Percentiles rank a stretch among this genome's conserved stretches.
Evolutionary conservation across 108 stramenopile species (phyloP).

Genomic region (Parmales sp.): DNA sequence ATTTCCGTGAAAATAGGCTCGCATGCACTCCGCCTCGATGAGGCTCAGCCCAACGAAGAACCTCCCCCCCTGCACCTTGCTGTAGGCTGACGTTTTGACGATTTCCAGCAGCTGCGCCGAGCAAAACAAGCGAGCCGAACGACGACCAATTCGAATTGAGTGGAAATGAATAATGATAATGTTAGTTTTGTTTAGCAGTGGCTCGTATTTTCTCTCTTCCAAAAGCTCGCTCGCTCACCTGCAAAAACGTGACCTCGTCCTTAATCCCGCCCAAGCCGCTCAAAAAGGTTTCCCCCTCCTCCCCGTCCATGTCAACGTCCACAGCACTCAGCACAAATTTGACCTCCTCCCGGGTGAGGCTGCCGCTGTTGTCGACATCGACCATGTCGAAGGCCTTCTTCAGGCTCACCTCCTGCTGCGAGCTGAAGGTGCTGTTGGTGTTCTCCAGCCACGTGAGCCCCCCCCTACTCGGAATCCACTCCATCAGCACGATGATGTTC

Average conservation of each 20-base stretch:
- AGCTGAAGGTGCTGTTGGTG: constrained; percentile 60
- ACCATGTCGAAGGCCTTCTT: constrained; percentile 73
- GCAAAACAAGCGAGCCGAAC: constrained; percentile 23
- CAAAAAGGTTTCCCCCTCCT: constrained; percentile 62
- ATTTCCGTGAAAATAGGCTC: constrained; percentile 73
- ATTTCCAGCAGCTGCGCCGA: constrained; percentile 78
- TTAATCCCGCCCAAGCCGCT: constrained; percentile 21
- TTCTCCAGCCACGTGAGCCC: not conserved
- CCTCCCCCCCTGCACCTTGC: constrained; percentile 83
- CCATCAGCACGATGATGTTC: constrained; percentile 93
- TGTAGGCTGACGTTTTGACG: constrained; percentile 68
- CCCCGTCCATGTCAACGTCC: constrained; percentile 83
- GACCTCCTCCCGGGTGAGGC: constrained; percentile 74
- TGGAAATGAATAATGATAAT: not conserved
- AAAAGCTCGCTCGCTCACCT: no score
- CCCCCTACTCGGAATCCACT: constrained; percentile 47
- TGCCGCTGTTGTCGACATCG: constrained; percentile 65
- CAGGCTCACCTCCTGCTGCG: constrained; percentile 75
- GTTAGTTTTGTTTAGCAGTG: no score
- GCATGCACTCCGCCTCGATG: constrained; percentile 89
- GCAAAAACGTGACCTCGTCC: no score
- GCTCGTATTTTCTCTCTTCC: no score
- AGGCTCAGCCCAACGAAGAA: constrained; percentile 84
- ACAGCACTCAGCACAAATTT: constrained; percentile 76
- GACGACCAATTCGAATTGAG: not conserved